phyloP scores from a whole-genome alignment of 352 stramenopile genomes.

The Halophytophthora polymorphica region DNA sequence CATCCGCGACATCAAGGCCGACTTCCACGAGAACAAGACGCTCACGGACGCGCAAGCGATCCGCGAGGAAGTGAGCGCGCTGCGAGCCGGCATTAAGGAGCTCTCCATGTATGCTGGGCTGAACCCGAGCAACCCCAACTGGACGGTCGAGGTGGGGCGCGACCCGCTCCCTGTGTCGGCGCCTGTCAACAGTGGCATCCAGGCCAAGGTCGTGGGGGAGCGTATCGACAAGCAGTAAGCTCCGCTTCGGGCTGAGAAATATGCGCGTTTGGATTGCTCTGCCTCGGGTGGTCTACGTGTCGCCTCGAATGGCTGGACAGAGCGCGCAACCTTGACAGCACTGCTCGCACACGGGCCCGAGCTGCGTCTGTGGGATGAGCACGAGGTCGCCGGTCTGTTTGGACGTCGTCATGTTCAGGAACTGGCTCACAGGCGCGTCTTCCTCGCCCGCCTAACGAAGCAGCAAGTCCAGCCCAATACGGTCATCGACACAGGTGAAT shows the following conservation, averaged over 20 bases:
- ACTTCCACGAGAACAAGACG: conserved; percentile 79
- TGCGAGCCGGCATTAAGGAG: conserved; percentile 69
- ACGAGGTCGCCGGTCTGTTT: conserved; percentile 70
- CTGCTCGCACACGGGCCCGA: conserved; percentile 64
- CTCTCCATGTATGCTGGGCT: conserved; percentile 75
- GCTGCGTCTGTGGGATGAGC: conserved; percentile 75
- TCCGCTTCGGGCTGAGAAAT: conserved; percentile 11
- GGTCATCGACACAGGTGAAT: neutral
- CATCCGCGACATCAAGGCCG: conserved; percentile 77
- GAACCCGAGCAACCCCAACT: conserved; percentile 49
- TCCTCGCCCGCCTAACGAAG: conserved; percentile 35
- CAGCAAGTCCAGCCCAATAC: neutral
- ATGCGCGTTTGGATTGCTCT: conserved; percentile 1
- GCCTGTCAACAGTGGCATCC: conserved; percentile 16
- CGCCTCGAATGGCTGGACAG: conserved; percentile 31
- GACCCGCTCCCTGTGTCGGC: conserved; percentile 30
- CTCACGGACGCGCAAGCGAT: conserved; percentile 60
- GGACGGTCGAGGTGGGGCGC: conserved; percentile 71
- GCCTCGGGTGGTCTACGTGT: conserved; percentile 13
- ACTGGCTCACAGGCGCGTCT: conserved; percentile 42
- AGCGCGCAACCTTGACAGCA: conserved; percentile 58
- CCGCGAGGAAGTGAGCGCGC: conserved; percentile 61
- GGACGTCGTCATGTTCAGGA: conserved; percentile 68
- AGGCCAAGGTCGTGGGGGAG: conserved; percentile 51
- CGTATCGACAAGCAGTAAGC: conserved; percentile 20